These are phyloP conservation scores for Cenococcum geophilum DNA, from an alignment of 495 filamentous ascomycete genomes.

Conservation along the genomic window DNA sequence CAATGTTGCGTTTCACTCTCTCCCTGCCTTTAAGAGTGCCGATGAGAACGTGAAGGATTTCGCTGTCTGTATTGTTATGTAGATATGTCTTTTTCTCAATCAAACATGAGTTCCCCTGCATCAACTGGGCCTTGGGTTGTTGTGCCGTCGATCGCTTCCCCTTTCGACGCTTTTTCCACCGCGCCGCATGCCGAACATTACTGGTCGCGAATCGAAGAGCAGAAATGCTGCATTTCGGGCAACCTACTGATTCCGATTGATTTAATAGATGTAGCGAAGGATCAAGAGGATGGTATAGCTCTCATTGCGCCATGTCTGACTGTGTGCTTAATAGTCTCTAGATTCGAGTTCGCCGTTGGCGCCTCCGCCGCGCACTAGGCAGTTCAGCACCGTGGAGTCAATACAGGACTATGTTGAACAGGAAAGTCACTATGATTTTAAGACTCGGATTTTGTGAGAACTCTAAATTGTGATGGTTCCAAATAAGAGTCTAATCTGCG, in stretches of 20 bases:
- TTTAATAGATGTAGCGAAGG: not conserved
- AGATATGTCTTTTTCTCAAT: not conserved
- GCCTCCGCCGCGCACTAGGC: not conserved
- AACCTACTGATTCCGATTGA: not conserved
- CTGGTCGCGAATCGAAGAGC: not conserved
- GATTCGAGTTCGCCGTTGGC: not conserved
- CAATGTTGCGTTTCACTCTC: too few relatives aligned
- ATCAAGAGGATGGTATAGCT: not conserved
- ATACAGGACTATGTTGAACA: not conserved
- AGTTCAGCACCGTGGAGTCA: not conserved
- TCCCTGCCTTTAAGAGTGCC: too few relatives aligned
- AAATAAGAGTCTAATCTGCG: not conserved
- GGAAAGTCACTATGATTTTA: not conserved
- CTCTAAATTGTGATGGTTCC: slow-evolving; percentile 9
- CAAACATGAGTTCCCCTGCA: not conserved
- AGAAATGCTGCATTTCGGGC: not conserved
- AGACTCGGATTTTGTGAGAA: slow-evolving; percentile 35
- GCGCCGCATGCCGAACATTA: not conserved
- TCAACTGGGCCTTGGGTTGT: not conserved
- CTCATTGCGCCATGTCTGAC: too few relatives aligned
- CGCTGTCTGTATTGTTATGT: too few relatives aligned
- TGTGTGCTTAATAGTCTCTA: too few relatives aligned
- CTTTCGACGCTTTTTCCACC: not conserved
- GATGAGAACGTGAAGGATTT: too few relatives aligned
- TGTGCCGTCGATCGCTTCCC: not conserved